A percentile compares a stretch with the other conserved stretches of the same genome.
Evolutionary conservation across 129 eudicot genomes (phyloP).

Genomic region (Chrysanthemum seticuspe): DNA sequence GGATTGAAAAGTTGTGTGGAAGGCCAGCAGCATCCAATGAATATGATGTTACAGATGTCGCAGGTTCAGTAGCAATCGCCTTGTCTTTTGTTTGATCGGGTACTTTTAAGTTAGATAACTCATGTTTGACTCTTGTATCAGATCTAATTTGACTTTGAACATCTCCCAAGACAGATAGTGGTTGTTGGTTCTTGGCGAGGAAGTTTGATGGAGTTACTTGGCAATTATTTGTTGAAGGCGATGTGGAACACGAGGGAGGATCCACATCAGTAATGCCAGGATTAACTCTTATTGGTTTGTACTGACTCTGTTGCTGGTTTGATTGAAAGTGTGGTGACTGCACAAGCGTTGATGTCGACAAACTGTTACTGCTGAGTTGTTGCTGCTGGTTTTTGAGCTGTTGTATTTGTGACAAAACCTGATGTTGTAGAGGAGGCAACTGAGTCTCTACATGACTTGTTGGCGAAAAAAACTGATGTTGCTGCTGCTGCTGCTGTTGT

Average conservation of each 20-base stretch:
- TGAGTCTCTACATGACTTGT: slow-evolving; percentile 53
- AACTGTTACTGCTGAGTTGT: slow-evolving; percentile 46
- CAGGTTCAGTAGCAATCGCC: slow-evolving; percentile 48
- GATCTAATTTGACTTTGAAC: slow-evolving; percentile 52
- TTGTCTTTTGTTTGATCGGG: slow-evolving; percentile 56
- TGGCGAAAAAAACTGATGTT: slow-evolving; percentile 35
- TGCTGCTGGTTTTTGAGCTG: slow-evolving; percentile 46
- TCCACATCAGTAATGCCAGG: slow-evolving; percentile 60
- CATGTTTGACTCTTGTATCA: slow-evolving; percentile 52
- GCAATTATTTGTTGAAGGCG: slow-evolving; percentile 72
- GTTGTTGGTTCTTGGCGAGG: slow-evolving; percentile 47
- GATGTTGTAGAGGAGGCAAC: slow-evolving; percentile 45
- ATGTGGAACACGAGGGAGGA: slow-evolving; percentile 86
- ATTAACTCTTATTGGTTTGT: slow-evolving; percentile 48
- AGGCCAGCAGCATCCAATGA: slow-evolving; percentile 70
- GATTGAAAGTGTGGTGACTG: slow-evolving; percentile 47
- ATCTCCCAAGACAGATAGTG: slow-evolving; percentile 36
- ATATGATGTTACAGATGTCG: slow-evolving; percentile 84
- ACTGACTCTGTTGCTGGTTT: slow-evolving; percentile 60
- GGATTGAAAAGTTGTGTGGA: slow-evolving; percentile 59
- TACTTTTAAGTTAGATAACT: slow-evolving; percentile 46
- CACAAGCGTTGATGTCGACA: slow-evolving; percentile 48
- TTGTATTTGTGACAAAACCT: slow-evolving; percentile 32
- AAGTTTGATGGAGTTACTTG: slow-evolving; percentile 52
- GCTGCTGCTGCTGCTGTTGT: slow-evolving; percentile 46